Evolutionary conservation across 768 basidiomycete species (phyloP), one percentile per base, ranked within the genome.

Genomic region (Exidia glandulosa): DNA sequence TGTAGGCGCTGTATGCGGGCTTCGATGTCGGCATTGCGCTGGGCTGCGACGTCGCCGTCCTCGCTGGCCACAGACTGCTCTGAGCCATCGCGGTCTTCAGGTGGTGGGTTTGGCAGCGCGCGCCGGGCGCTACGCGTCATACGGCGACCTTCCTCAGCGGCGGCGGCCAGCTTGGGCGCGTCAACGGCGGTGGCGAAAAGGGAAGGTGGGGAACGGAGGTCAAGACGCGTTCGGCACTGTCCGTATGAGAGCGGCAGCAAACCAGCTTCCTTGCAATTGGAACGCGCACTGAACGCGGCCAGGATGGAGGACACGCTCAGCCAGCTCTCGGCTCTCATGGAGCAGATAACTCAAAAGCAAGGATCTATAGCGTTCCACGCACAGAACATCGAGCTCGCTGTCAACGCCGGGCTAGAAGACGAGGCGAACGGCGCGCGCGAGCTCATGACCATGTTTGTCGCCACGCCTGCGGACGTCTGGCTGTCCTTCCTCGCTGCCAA

Each of bases 401-500:
- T 77, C 55, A 76, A 79, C 29, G 14, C 75, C 79, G n/a, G 81
- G 79, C 59, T 84, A 74, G 79, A 83, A 10, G 76, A 80, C 47
- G 85, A 90, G 63, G 69, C 81, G n/a, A 68, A 76, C 32, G 75
- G 76, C 6, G 90, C 88, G 19, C 77, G 81, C 65, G 84, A 87
- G 66, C 85, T 87, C 79, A 75, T 84, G 67, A 71, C 82, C 2
- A 77, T 78, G 57, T 82, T 80, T 64, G 74, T 84, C 63, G 81
- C 87, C 5, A 83, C 79, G 9, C 79, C 81, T 33, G 84, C 87
- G 60, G 81, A 87, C 33, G 78, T 88, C 23, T 93, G 90, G 90
- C 60, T 85, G 23, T 81, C 83, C 25, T 74, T 90, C 45, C 76
- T 90, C 32, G 74, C 81, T 12, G 72, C 76, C 23, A 87, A 84